Evolutionary conservation across 257 asterid genomes (phyloP).

Genomic region (Solanum verrucosum): DNA sequence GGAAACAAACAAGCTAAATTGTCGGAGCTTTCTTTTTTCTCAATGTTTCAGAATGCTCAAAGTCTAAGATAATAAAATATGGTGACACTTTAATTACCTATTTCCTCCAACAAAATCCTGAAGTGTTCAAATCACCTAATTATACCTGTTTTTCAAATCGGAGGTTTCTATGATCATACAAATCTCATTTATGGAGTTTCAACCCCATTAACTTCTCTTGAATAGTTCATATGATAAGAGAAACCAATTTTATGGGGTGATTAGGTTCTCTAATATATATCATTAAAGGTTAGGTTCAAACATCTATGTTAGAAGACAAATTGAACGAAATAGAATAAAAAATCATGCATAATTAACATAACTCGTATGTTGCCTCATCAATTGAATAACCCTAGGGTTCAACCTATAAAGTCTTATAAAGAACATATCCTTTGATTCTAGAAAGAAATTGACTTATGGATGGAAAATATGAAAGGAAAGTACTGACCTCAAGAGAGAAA

Average conservation of each 20-base stretch:
- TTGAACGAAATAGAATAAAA: neutral
- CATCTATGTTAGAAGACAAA: neutral
- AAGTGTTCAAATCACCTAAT: neutral
- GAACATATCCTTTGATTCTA: neutral
- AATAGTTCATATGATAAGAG: neutral
- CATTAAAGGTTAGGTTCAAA: neutral
- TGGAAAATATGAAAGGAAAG: neutral
- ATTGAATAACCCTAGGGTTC: neutral
- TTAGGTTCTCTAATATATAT: neutral
- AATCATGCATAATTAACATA: neutral
- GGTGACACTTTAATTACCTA: neutral
- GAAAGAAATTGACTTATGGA: neutral
- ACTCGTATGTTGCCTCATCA: no score
- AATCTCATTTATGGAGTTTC: neutral
- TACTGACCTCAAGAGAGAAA: neutral
- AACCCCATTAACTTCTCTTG: neutral
- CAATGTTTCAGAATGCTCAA: neutral
- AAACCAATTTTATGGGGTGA: neutral
- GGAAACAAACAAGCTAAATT: neutral
- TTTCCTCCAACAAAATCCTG: neutral
- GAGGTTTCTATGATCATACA: neutral
- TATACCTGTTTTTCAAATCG: no score
- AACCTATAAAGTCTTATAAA: neutral
- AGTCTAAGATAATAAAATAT: neutral
- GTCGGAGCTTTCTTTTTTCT: neutral